Conservation (phyloP, 257 asterid genomes). For the Salvia splendens region DNA sequence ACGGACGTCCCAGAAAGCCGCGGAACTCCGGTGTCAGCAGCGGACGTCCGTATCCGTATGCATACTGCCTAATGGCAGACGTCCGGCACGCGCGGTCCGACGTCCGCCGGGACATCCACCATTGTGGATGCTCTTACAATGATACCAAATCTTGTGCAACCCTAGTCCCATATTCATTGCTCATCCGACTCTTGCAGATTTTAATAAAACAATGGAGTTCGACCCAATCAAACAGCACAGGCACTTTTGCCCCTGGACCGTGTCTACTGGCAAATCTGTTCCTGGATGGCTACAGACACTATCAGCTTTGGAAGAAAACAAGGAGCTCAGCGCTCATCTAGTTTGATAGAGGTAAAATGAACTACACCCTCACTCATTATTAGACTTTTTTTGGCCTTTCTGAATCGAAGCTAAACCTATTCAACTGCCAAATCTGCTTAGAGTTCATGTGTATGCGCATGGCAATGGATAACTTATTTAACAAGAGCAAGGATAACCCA, state of each 20-base stretch:
- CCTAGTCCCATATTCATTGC: not conserved
- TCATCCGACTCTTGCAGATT: constrained; percentile 47
- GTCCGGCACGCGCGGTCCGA: too few relatives aligned
- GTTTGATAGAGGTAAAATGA: constrained; percentile 62
- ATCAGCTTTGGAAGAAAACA: constrained; percentile 57
- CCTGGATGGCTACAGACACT: constrained; percentile 93
- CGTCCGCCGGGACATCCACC: too few relatives aligned
- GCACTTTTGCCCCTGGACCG: constrained; percentile 86
- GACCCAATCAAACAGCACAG: constrained; percentile 92
- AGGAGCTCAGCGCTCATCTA: constrained; percentile 47
- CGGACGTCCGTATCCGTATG: too few relatives aligned
- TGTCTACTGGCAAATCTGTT: constrained; percentile 50
- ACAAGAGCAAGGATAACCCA: not conserved
- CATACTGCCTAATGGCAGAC: too few relatives aligned
- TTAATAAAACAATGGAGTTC: constrained; percentile 45
- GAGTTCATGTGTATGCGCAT: too few relatives aligned
- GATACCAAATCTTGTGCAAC: too few relatives aligned
- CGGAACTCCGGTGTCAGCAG: too few relatives aligned
- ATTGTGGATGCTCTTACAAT: too few relatives aligned
- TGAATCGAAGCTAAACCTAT: not conserved
- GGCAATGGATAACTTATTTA: too few relatives aligned
- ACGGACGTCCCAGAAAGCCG: too few relatives aligned
- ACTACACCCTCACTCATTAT: not conserved
- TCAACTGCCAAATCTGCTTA: constrained; percentile 5
- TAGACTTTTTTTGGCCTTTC: not conserved